Percentiles rank a stretch among this genome's conserved stretches.
These are phyloP conservation scores for Bruguiera gymnorhiza DNA, from an alignment of 345 rosid genomes.

Conservation along the genomic window DNA sequence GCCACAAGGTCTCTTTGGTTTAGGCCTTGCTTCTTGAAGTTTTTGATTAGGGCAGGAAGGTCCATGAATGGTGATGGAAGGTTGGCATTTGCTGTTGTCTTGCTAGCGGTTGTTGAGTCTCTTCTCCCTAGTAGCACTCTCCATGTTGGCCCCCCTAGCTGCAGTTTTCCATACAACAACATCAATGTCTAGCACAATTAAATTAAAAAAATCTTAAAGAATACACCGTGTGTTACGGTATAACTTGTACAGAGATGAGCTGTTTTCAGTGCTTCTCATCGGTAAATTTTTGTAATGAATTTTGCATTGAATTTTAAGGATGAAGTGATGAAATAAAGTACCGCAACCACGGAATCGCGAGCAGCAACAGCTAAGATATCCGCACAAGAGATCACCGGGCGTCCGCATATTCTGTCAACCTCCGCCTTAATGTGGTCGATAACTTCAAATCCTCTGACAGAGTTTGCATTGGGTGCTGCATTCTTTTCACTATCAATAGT, in stretches of 20 bases:
- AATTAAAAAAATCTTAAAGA: too few species aligned
- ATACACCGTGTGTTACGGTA: too few species aligned
- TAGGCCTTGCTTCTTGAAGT: conserved; percentile 44
- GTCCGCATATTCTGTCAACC: conserved; percentile 49
- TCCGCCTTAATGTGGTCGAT: conserved; percentile 55
- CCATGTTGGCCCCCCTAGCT: too few species aligned
- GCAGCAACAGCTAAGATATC: conserved; percentile 35
- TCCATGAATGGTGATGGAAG: conserved; percentile 36
- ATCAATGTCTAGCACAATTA: conserved; percentile 10
- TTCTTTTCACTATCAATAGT: too few species aligned
- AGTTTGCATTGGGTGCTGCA: too few species aligned
- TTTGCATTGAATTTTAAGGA: neutral
- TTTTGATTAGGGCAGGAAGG: conserved; percentile 27
- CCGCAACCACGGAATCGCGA: too few species aligned
- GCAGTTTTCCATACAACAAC: neutral
- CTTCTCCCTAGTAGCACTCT: too few species aligned
- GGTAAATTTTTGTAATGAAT: too few species aligned
- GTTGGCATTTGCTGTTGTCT: conserved; percentile 17
- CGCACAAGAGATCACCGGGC: conserved; percentile 59
- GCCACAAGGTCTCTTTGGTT: conserved; percentile 43
- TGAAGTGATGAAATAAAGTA: neutral
- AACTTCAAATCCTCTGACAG: conserved; percentile 56
- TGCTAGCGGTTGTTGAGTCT: neutral
- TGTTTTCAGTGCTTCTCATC: too few species aligned
- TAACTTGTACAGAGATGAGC: too few species aligned